phyloP scores from a whole-genome alignment of 768 basidiomycete species.

The Myochromella boudieri region DNA sequence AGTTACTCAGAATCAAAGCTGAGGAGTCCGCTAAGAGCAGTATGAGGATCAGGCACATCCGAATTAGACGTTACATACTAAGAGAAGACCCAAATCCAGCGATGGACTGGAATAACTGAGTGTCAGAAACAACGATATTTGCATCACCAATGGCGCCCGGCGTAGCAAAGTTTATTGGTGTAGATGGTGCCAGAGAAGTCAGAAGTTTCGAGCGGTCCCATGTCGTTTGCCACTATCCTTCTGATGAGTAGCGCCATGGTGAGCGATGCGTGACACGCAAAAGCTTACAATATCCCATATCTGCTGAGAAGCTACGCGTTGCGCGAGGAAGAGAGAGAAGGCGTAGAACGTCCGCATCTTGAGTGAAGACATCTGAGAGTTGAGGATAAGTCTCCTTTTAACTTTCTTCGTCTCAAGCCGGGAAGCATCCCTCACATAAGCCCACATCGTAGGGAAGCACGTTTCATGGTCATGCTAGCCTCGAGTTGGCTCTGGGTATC shows the following conservation, averaged over 20 bases:
- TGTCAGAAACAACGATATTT: constrained; percentile 62
- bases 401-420: too few relatives aligned
- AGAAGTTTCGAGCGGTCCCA: constrained; percentile 54
- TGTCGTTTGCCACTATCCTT: constrained; percentile 56
- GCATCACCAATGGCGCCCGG: constrained; percentile 58
- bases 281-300: constrained; percentile 22
- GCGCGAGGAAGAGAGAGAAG: constrained; percentile 1
- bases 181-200: constrained; percentile 42
- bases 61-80: constrained; percentile 36
- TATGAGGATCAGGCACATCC: background rate
- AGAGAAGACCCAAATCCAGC: constrained; percentile 67
- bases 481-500: too few relatives aligned
- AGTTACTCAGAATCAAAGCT: constrained; percentile 54
- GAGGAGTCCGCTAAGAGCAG: constrained; percentile 63
- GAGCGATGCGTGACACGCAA: background rate
- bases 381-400: constrained; percentile 6
- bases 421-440: too few relatives aligned
- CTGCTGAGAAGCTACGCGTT: constrained; percentile 18
- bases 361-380: background rate
- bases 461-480: background rate
- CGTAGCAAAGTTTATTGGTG: constrained; percentile 57
- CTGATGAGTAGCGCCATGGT: background rate
- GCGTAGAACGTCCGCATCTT: constrained; percentile 7
- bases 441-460: background rate
- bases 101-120: constrained; percentile 56